A percentile compares a stretch with the other conserved stretches of the same genome.
Evolutionary conservation across 345 rosid species (phyloP).

Genomic region (Citrus hindsii): DNA sequence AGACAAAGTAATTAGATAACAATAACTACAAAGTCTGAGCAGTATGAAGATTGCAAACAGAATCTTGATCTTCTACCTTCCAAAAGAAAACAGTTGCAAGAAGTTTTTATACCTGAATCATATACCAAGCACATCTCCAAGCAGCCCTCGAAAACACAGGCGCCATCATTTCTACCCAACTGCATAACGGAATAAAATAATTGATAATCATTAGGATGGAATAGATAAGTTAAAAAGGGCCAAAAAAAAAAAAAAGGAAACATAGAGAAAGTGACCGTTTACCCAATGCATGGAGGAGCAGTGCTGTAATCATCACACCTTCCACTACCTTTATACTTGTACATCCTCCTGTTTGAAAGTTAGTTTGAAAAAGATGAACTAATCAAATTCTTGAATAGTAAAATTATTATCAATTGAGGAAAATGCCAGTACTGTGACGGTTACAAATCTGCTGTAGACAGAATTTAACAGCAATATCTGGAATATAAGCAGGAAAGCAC

Average conservation of each 20-base stretch:
- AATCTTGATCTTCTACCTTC: neutral
- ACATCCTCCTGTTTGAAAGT: constrained; percentile 54
- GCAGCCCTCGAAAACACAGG: constrained; percentile 92
- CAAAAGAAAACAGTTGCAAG: neutral
- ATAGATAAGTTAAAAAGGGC: neutral
- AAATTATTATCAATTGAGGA: neutral
- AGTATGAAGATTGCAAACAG: neutral
- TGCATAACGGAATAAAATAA: constrained; percentile 21
- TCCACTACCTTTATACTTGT: constrained; percentile 73
- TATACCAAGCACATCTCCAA: constrained; percentile 90
- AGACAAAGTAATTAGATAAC: neutral
- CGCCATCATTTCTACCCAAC: constrained; percentile 99
- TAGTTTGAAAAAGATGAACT: neutral
- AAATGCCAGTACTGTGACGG: neutral
- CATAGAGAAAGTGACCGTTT: neutral
- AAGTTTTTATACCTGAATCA: constrained; percentile 72
- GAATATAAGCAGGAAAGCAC: neutral
- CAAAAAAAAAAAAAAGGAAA: no score
- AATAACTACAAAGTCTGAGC: neutral
- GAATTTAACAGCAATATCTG: neutral
- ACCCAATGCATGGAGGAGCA: constrained; percentile 92
- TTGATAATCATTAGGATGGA: neutral
- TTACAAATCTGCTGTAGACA: neutral
- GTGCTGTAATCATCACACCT: constrained; percentile 68
- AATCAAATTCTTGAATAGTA: neutral